Evolutionary conservation across 202 grass and related monocot species (phyloP), one percentile per base, ranked within the genome.

Genomic region (Setaria viridis): DNA sequence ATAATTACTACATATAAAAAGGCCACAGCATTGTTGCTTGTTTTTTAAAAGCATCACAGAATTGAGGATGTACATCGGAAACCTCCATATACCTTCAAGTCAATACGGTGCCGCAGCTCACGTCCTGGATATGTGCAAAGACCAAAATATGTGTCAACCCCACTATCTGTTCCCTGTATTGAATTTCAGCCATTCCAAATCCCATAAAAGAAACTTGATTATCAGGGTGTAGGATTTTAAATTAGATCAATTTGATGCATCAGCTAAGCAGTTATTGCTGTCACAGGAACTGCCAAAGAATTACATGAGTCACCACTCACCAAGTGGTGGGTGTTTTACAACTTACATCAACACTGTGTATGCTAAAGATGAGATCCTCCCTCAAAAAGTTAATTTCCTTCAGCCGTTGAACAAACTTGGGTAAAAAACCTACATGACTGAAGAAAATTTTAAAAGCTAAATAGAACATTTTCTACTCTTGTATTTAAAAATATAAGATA

Each of bases 131-230:
- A 99, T 25, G 93, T 92, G 79, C 93, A 99, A 69, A 99, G 91
- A 92, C 96, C 96, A 88, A 99, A 99, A 78, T 95, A 99, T 62
- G 96, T 99, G 84, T 99, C 96, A 80, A 99, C 90, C 34, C 96
- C 93, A 2, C 70, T 82, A 89, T 99, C 91, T 72, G 93, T 91
- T 80, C 93, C 96, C 96, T 99, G 70, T 45, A 94, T 87, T 86
- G 11, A 53, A 66, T 84, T 21, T 32, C 14, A 87, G 37, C 15
- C 20, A n/a, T 70, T 63, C 47, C 62, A 77, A 62, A 84, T 55
- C 5, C 74, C 21, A 12, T 74, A 70, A 30, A 71, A 71, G 74
- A 77, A 79, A 34, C 33, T 75, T 54, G 19, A 66, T 41, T 57
- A 77, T n/a, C 72, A 66, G 16, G 71, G 57, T 69, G 37, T 56